Evolutionary conservation across 2,329 filamentous ascomycete species (phyloP), one percentile per base, ranked within the genome.

Genomic region (Dothidotthia symphoricarpi): DNA sequence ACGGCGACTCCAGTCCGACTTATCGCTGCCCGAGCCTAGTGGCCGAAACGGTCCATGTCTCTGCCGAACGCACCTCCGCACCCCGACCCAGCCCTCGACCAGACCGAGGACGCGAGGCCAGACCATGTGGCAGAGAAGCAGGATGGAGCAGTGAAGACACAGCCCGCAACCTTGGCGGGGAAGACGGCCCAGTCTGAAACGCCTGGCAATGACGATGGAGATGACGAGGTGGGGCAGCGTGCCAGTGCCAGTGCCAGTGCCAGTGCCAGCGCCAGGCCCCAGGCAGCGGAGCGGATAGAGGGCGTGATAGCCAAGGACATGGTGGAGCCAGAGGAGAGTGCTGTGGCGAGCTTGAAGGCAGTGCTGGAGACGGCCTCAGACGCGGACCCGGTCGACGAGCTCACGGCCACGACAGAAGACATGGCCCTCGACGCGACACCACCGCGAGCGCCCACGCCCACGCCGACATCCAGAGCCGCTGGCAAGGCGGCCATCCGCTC

Each of bases 31-130:
- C n/a, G n/a, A n/a, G n/a, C n/a, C n/a, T n/a, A n/a, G n/a, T 39
- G 49, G 51, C 48, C 53, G 41, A 45, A 41, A 37, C 61, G 55
- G 61, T 49, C 52, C 47, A 66, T 66, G 63, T 66, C 63, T 63
- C 54, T 51, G 36, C 55, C 59, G 49, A 59, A 47, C 48, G 38
- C 50, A 43, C 38, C 56, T 54, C 56, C 52, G 49, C 57, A 61
- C 55, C 51, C 43, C 44, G 49, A 63, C 53, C 55, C 51, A 49
- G 49, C 44, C 43, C 55, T 39, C 26, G 44, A 55, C 34, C 40
- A 17, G 31, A 37, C 43, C 30, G 45, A 43, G 34, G 49, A 54
- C 34, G 43, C 50, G 41, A 44, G 53, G 44, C 40, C 45, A 45
- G 45, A 50, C 13, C 38, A 55, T 42, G 42, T 42, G 10, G 38